Conservation (phyloP, 352 stramenopile genomes). For the Pythium sukuiense region DNA sequence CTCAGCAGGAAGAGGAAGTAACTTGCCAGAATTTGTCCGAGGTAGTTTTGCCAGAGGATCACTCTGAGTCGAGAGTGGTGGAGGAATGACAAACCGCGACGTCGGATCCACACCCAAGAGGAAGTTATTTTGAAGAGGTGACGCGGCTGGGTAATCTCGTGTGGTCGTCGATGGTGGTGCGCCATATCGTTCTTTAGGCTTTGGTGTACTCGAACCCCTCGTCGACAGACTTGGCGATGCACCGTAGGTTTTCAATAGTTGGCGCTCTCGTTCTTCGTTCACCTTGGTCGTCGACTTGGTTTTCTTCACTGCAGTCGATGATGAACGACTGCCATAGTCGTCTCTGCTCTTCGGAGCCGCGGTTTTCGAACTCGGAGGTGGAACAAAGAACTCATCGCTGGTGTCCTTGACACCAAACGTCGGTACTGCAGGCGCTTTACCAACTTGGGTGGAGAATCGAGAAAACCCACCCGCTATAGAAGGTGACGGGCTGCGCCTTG, state of each 20-base stretch:
- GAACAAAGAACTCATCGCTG: constrained; percentile 4
- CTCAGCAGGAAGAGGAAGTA: constrained; percentile 19
- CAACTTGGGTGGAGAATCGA: constrained; percentile 31
- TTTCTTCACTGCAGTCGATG: constrained; percentile 16
- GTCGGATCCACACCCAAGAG: constrained; percentile 17
- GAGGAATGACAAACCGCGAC: constrained; percentile 50
- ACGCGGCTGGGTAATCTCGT: constrained; percentile 10
- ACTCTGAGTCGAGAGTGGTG: constrained; percentile 41
- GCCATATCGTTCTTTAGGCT: constrained; percentile 24
- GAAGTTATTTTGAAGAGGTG: constrained; percentile 27
- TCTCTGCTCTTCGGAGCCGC: constrained; percentile 42
- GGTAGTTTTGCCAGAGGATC: constrained; percentile 1
- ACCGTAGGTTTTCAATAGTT: constrained; percentile 57
- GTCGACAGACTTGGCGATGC: constrained; percentile 14
- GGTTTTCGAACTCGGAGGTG: constrained; percentile 35
- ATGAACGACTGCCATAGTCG: constrained; percentile 29
- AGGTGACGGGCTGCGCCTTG: constrained; percentile 28
- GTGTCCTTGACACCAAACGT: constrained; percentile 33
- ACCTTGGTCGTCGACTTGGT: constrained; percentile 28
- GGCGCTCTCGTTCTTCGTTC: constrained; percentile 42
- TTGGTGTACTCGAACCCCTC: background rate
- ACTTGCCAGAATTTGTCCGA: constrained; percentile 18
- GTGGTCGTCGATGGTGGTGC: constrained; percentile 16
- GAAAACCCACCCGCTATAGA: constrained; percentile 21
- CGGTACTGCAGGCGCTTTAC: constrained; percentile 31